Conservation (phyloP, 1,284 basidiomycete genomes). For the Trichosporon sp. region DNA sequence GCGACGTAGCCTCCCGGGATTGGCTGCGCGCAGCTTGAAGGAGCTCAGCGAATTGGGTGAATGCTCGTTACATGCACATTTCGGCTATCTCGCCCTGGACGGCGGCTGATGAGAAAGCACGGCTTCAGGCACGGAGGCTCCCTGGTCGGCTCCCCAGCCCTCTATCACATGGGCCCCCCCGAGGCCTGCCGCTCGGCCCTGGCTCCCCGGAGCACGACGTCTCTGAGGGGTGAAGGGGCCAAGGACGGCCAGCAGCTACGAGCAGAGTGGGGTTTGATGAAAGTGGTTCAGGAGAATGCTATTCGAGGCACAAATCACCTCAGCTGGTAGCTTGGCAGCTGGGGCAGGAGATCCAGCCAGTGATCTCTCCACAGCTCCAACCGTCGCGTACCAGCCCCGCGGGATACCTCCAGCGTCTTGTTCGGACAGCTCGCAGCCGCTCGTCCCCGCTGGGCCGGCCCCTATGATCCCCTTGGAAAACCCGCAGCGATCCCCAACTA, state of each 20-base stretch:
- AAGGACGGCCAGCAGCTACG: no score
- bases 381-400: background rate
- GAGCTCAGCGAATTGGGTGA: background rate
- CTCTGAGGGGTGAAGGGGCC: background rate
- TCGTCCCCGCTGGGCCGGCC: background rate
- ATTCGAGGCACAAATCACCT: background rate
- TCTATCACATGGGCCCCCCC: background rate
- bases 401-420: background rate
- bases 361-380: background rate
- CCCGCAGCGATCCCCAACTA: background rate
- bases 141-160: background rate
- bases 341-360: background rate
- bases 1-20: background rate
- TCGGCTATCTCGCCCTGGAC: background rate
- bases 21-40: background rate
- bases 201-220: background rate
- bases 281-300: background rate
- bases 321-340: background rate
- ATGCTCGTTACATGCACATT: background rate
- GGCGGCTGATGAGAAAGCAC: background rate
- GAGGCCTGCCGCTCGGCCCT: background rate
- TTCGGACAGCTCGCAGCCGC: background rate
- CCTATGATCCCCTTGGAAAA: background rate
- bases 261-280: background rate
- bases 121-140: background rate